Percentiles rank a stretch among this genome's conserved stretches.
Conservation (phyloP, 176 grass and related monocot genomes). For the Avena atlantica region DNA sequence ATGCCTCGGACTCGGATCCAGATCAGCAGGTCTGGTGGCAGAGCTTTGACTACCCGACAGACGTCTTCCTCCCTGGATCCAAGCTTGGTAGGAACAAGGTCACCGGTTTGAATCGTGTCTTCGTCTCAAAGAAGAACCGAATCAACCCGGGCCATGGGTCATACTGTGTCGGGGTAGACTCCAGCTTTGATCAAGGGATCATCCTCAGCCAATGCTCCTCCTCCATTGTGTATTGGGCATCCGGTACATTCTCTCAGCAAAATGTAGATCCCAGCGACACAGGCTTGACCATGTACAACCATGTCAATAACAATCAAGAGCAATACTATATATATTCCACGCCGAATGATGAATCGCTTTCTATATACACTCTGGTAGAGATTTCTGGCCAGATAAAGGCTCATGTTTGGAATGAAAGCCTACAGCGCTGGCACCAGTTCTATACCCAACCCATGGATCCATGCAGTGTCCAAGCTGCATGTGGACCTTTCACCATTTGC, state of each 20-base stretch:
- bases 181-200: not conserved
- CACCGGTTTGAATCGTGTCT: slow-evolving; percentile 28
- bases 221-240: slow-evolving; percentile 21
- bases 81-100: slow-evolving; percentile 49
- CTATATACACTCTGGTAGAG: not conserved
- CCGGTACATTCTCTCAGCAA: slow-evolving; percentile 12
- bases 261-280: not conserved
- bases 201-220: slow-evolving; percentile 3
- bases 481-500: slow-evolving; percentile 50
- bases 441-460: slow-evolving; percentile 34
- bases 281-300: not conserved
- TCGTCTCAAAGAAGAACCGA: slow-evolving; percentile 40
- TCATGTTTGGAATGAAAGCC: slow-evolving; percentile 7
- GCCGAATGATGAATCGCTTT: not conserved
- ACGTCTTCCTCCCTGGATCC: slow-evolving; percentile 36
- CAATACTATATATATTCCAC: slow-evolving; percentile 47
- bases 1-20: slow-evolving; percentile 15
- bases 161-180: slow-evolving; percentile 40
- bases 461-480: slow-evolving; percentile 45
- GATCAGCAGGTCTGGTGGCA: slow-evolving; percentile 47
- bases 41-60: slow-evolving; percentile 56
- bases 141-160: slow-evolving; percentile 38
- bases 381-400: slow-evolving; percentile 2
- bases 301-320: slow-evolving; percentile 5
- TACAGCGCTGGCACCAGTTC: not conserved